These are phyloP conservation scores for Chaetomidium leptoderma DNA, from an alignment of 495 filamentous ascomycete species.

Conservation along the genomic window DNA sequence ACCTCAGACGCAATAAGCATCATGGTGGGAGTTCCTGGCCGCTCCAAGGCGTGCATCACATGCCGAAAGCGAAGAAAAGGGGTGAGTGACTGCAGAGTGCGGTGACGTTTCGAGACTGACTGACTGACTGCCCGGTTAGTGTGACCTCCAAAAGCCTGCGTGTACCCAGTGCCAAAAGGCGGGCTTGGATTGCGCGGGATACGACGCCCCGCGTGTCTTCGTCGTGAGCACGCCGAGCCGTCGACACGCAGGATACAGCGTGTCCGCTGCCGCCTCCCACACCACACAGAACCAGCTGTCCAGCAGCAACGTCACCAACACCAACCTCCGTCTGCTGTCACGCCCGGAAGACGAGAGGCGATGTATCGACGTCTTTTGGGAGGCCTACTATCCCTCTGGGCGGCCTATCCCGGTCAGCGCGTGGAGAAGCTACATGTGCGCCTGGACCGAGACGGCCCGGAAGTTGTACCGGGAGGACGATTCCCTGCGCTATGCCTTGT, in stretches of 20 bases:
- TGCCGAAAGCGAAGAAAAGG: slow-evolving; percentile 10
- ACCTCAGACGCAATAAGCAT: not conserved
- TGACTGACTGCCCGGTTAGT: not conserved
- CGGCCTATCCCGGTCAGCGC: slow-evolving; percentile 7
- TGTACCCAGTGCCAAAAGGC: slow-evolving; percentile 9
- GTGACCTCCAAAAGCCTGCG: slow-evolving; percentile 5
- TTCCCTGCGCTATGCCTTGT: slow-evolving; percentile 12
- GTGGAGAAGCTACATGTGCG: slow-evolving; percentile 16
- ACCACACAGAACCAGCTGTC: not conserved
- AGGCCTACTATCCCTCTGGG: slow-evolving; percentile 20
- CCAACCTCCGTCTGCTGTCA: slow-evolving; percentile 1
- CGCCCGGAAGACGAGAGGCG: slow-evolving; percentile 15
- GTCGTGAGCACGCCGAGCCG: slow-evolving; percentile 14
- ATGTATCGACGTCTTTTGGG: slow-evolving; percentile 22
- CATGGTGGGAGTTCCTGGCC: slow-evolving; percentile 11
- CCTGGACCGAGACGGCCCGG: slow-evolving; percentile 18
- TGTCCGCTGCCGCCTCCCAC: not conserved
- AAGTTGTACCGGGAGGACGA: slow-evolving; percentile 8
- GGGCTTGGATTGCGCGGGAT: slow-evolving; percentile 9
- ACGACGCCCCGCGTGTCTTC: slow-evolving; percentile 10
- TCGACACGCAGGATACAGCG: slow-evolving; percentile 9
- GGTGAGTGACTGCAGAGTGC: not conserved
- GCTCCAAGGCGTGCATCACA: slow-evolving; percentile 8
- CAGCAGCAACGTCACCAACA: not conserved
- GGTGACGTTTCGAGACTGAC: not conserved